A percentile compares a stretch with the other conserved stretches of the same genome.
These are phyloP conservation scores for Melastoma candidum DNA, from an alignment of 441 rosid species.

Conservation along the genomic window DNA sequence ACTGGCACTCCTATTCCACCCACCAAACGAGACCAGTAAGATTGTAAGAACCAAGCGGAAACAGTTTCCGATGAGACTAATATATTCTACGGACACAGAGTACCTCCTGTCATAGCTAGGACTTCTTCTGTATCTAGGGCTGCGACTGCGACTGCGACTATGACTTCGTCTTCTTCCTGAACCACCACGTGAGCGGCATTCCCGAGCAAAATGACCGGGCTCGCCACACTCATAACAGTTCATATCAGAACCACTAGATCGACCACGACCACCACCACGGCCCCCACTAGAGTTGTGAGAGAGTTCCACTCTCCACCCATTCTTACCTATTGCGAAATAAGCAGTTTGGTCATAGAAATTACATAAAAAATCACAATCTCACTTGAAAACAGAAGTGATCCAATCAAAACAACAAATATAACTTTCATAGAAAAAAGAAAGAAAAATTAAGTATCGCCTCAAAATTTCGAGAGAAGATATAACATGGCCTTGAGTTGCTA, in stretches of 20 bases:
- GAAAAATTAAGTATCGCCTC: no score
- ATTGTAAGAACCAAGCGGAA: no score
- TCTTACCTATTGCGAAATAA: conserved; percentile 37
- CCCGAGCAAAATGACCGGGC: conserved; percentile 80
- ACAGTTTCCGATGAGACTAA: background rate
- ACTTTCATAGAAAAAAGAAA: no score
- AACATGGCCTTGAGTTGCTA: no score
- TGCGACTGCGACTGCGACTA: background rate
- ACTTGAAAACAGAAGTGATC: no score
- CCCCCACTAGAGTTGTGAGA: conserved; percentile 65
- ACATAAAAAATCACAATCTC: no score
- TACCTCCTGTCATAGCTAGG: conserved; percentile 56
- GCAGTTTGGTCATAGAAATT: no score
- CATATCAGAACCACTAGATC: conserved; percentile 64
- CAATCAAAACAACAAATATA: no score
- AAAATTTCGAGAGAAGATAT: no score
- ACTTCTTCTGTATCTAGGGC: conserved; percentile 39
- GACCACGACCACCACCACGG: conserved; percentile 43
- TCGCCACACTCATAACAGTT: conserved; percentile 79
- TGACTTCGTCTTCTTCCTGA: conserved; percentile 33
- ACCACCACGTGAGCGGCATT: conserved; percentile 59
- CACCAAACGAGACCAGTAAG: background rate
- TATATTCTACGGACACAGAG: background rate
- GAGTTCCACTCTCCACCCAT: conserved; percentile 72
- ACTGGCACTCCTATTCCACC: conserved; percentile 45